A percentile compares a stretch with the other conserved stretches of the same genome.
Evolutionary conservation across 2,329 filamentous ascomycete species (phyloP).

Genomic region (Pyrenophora seminiperda): DNA sequence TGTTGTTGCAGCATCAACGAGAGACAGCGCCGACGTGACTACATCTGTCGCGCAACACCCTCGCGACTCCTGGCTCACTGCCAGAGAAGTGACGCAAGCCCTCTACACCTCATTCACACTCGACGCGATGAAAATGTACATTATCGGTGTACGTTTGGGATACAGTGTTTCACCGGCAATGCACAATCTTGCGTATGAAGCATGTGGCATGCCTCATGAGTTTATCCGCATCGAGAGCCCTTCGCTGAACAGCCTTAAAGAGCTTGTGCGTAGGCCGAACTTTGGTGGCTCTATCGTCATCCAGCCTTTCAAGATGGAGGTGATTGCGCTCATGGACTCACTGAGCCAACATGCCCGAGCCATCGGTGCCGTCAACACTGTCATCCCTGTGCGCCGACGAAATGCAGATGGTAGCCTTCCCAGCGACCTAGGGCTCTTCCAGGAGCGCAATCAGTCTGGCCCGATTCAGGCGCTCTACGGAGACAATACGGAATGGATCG

Average conservation of each 20-base stretch:
- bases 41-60: slow-evolving; percentile 15
- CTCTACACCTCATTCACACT: slow-evolving; percentile 70
- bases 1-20: slow-evolving; percentile 59
- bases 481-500: slow-evolving; percentile 83
- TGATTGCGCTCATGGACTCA: slow-evolving; percentile 67
- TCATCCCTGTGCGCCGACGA: slow-evolving; percentile 70
- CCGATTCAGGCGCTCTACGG: slow-evolving; percentile 73
- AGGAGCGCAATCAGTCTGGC: slow-evolving; percentile 67
- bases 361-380: slow-evolving; percentile 77
- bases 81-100: slow-evolving; percentile 66
- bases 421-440: slow-evolving; percentile 58
- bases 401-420: slow-evolving; percentile 63
- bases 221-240: slow-evolving; percentile 69
- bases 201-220: slow-evolving; percentile 69
- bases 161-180: slow-evolving; percentile 79
- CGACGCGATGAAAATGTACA: slow-evolving; percentile 73
- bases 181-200: slow-evolving; percentile 72
- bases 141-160: slow-evolving; percentile 72
- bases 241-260: slow-evolving; percentile 66
- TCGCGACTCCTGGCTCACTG: slow-evolving; percentile 61
- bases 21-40: slow-evolving; percentile 19
- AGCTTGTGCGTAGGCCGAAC: slow-evolving; percentile 66
- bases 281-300: slow-evolving; percentile 76
- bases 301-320: slow-evolving; percentile 75
- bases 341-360: slow-evolving; percentile 74